Evolutionary conservation across 2,329 filamentous ascomycete species (phyloP).

Genomic region (Oidium heveae): DNA sequence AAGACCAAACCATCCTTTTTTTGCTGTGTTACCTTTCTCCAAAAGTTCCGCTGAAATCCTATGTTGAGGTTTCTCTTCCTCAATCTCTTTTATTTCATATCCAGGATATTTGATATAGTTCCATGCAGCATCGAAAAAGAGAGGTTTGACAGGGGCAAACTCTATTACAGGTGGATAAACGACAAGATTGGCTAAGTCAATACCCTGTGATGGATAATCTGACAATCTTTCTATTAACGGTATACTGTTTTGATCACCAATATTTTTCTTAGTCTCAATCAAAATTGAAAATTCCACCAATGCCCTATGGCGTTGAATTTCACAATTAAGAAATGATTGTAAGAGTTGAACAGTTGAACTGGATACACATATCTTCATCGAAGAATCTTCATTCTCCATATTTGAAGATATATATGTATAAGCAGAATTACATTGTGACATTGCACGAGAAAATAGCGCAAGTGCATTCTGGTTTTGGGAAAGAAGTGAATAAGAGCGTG

Average conservation of each 20-base stretch:
- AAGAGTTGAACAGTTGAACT: conserved; percentile 31
- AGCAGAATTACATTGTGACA: conserved; percentile 31
- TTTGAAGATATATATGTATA: conserved; percentile 20
- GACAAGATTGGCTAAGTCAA: conserved; percentile 60
- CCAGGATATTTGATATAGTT: conserved; percentile 89
- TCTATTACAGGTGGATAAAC: conserved; percentile 66
- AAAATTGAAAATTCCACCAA: conserved; percentile 61
- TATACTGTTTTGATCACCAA: conserved; percentile 13
- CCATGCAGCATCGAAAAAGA: conserved; percentile 92
- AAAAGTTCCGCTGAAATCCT: conserved; percentile 9
- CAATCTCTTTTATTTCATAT: conserved; percentile 18
- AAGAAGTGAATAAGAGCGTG: conserved; percentile 56
- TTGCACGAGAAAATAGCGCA: conserved; percentile 55
- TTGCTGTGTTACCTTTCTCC: conserved; percentile 23
- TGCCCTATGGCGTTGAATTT: conserved; percentile 61
- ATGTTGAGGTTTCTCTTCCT: conserved; percentile 5
- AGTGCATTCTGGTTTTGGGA: conserved; percentile 53
- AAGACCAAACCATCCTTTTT: conserved; percentile 60
- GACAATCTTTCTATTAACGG: conserved; percentile 53
- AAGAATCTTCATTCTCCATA: conserved; percentile 17
- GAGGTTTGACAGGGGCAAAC: conserved; percentile 70
- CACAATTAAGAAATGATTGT: conserved; percentile 33
- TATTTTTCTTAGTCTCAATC: conserved; percentile 14
- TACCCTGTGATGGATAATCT: conserved; percentile 42
- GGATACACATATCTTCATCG: conserved; percentile 45